These are phyloP conservation scores for Cercospora zeina DNA, from an alignment of 2,329 filamentous ascomycete genomes.

Conservation along the genomic window DNA sequence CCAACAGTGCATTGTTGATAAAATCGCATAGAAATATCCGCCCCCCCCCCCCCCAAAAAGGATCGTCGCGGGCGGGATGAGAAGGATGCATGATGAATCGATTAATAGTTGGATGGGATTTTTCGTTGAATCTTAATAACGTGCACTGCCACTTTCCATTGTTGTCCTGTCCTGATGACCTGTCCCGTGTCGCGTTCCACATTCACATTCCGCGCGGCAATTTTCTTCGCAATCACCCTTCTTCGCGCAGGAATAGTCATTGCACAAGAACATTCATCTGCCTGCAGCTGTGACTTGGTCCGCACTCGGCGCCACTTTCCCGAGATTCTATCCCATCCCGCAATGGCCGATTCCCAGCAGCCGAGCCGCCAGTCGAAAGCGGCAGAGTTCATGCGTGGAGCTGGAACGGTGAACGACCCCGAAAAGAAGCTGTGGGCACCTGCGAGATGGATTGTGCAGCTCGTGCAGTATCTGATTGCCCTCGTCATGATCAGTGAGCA, in stretches of 20 bases:
- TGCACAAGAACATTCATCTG: not conserved
- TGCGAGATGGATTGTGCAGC: conserved; percentile 32
- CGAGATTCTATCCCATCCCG: not conserved
- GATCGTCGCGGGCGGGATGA: not conserved
- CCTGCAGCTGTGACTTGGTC: not conserved
- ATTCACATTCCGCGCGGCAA: not conserved
- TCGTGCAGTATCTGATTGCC: conserved; percentile 35
- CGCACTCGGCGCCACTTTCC: not conserved
- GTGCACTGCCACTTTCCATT: not conserved
- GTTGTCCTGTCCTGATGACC: not conserved
- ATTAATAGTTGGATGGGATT: not conserved
- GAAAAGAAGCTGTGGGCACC: conserved; percentile 34
- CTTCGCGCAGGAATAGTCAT: not conserved
- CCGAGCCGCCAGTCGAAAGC: conserved; percentile 26
- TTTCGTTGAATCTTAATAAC: not conserved
- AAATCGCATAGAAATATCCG: too few species aligned
- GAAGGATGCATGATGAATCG: not conserved
- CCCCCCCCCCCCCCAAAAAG: too few species aligned
- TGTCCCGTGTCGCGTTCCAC: not conserved
- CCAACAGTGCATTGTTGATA: too few species aligned
- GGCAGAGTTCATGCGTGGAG: conserved; percentile 32
- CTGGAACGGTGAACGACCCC: conserved; percentile 33
- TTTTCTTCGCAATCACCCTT: not conserved
- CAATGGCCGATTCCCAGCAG: conserved; percentile 16
- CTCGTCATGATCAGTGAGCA: conserved; percentile 32